A percentile compares a stretch with the other conserved stretches of the same genome.
phyloP scores from a whole-genome alignment of 441 rosid genomes.

The Biscutella laevigata region DNA sequence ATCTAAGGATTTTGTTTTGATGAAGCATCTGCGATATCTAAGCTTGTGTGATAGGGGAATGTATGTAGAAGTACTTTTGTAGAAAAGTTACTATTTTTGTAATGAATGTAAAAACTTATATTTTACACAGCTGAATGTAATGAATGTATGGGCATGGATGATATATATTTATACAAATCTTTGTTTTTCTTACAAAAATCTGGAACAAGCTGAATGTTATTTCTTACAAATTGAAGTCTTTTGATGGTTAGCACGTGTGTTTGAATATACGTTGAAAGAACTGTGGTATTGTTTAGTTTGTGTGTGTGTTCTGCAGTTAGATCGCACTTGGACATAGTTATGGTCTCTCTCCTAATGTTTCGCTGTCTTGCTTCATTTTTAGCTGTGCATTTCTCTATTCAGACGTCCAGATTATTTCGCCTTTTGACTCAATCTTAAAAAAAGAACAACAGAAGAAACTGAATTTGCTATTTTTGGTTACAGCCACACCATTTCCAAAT shows the following conservation, averaged over 20 bases:
- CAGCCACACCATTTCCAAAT: conserved; percentile 16
- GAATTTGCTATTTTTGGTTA: conserved; percentile 26
- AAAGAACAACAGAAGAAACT: conserved; percentile 19
- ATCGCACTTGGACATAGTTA: conserved; percentile 19
- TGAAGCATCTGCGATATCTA: neutral
- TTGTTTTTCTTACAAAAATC: neutral
- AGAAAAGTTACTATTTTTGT: neutral
- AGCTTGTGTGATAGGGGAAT: conserved; percentile 2
- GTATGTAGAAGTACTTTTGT: conserved; percentile 10
- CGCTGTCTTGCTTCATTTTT: conserved; percentile 22
- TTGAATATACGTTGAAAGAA: conserved; percentile 23
- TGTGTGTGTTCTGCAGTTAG: conserved; percentile 24
- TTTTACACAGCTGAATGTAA: neutral
- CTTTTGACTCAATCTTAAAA: conserved; percentile 18
- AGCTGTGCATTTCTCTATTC: conserved; percentile 30
- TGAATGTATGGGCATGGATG: neutral
- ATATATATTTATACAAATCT: neutral
- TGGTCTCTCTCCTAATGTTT: conserved; percentile 26
- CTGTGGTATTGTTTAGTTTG: conserved; percentile 20
- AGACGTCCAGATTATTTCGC: conserved; percentile 28
- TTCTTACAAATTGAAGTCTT: neutral
- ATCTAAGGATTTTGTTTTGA: conserved; percentile 1
- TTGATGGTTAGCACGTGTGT: conserved; percentile 5
- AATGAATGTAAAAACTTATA: conserved; percentile 2
- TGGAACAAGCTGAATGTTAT: neutral